Evolutionary conservation across 495 filamentous ascomycete genomes (phyloP).

Genomic region (Aspergillus indologenus): DNA sequence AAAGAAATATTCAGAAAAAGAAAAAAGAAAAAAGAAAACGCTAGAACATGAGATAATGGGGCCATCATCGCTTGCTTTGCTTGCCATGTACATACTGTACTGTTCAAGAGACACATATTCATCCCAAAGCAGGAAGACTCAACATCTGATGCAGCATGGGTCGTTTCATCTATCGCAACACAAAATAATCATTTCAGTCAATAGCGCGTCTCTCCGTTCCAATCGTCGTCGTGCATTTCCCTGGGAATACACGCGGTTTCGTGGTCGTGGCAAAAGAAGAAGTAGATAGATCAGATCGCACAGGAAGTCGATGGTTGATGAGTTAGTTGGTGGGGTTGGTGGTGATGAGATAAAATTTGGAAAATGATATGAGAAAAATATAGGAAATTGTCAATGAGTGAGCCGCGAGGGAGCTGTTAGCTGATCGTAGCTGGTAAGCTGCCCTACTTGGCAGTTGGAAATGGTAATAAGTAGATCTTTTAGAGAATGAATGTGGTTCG

Average conservation of each 20-base stretch:
- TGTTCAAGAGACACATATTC: background rate
- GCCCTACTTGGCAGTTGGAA: background rate
- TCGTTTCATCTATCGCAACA: slow-evolving; percentile 23
- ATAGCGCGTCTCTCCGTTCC: slow-evolving; percentile 27
- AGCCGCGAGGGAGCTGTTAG: background rate
- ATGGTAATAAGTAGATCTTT: slow-evolving; percentile 3
- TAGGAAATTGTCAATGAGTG: slow-evolving; percentile 6
- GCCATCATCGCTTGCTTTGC: background rate
- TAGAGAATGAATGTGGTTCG: slow-evolving; percentile 10
- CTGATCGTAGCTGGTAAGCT: slow-evolving; percentile 5
- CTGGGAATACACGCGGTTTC: background rate
- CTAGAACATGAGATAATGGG: background rate
- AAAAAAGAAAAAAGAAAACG: slow-evolving; percentile 9
- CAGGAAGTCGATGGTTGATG: slow-evolving; percentile 6
- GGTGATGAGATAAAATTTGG: slow-evolving; percentile 1
- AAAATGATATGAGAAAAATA: slow-evolving; percentile 6
- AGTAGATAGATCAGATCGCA: slow-evolving; percentile 8
- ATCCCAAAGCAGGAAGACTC: slow-evolving; percentile 1
- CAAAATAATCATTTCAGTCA: slow-evolving; percentile 24
- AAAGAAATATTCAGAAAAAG: slow-evolving; percentile 3
- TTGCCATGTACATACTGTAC: background rate
- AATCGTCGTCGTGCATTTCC: slow-evolving; percentile 21
- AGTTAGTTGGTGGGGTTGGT: background rate
- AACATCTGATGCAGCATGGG: slow-evolving; percentile 8
- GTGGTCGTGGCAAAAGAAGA: background rate